Conservation (phyloP, 768 basidiomycete species). For the Lactarius pseudohatsudake region DNA sequence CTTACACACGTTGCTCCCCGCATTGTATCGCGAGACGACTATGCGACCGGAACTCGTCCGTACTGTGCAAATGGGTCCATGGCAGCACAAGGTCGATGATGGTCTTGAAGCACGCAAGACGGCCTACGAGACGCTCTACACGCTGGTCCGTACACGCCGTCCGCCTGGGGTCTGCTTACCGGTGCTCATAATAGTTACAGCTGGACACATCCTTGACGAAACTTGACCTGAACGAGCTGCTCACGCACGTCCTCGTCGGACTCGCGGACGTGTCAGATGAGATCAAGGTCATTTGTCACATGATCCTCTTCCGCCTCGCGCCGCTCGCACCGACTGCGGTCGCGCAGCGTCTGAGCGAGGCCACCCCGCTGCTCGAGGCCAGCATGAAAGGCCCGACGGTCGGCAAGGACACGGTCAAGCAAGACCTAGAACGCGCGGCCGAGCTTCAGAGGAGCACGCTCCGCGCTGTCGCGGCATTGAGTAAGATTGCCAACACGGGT, state of each 20-base stretch:
- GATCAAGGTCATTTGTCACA: constrained; percentile 94
- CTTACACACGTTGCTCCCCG: constrained; percentile 69
- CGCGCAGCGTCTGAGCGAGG: constrained; percentile 78
- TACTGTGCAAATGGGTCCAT: constrained; percentile 95
- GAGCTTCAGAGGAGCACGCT: constrained; percentile 91
- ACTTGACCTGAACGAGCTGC: constrained; percentile 84
- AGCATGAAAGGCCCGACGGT: constrained; percentile 87
- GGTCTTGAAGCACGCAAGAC: constrained; percentile 96
- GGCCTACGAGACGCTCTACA: constrained; percentile 97
- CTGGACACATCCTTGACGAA: constrained; percentile 89
- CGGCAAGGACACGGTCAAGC: constrained; percentile 95
- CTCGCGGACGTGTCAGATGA: constrained; percentile 91
- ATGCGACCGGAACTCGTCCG: constrained; percentile 79
- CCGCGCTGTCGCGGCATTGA: constrained; percentile 82
- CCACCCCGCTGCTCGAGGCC: constrained; percentile 78
- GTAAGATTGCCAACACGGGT: constrained; percentile 66
- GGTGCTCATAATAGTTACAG: constrained; percentile 39
- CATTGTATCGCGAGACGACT: constrained; percentile 81
- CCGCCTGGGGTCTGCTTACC: not conserved
- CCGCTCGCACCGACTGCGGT: constrained; percentile 84
- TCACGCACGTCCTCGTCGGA: constrained; percentile 76
- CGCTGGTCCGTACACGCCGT: constrained; percentile 59
- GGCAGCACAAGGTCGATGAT: constrained; percentile 96
- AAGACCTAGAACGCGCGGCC: constrained; percentile 81
- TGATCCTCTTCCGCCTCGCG: constrained; percentile 91